These are phyloP conservation scores for Pseudocercospora fijiensis DNA, from an alignment of 2,329 filamentous ascomycete genomes.

Conservation along the genomic window DNA sequence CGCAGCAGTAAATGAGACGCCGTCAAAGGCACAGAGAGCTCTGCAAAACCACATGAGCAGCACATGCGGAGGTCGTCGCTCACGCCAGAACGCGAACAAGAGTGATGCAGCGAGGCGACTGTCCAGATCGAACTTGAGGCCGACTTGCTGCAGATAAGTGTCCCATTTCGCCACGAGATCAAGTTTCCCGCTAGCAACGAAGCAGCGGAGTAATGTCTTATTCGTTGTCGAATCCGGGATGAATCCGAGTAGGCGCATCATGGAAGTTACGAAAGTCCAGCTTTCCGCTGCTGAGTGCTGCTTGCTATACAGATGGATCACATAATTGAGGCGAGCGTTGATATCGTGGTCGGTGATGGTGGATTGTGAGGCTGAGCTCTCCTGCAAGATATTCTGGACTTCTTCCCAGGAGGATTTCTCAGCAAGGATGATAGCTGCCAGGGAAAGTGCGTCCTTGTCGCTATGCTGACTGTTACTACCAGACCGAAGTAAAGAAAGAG, in stretches of 20 bases:
- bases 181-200: conserved; percentile 25
- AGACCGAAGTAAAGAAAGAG: conserved; percentile 10
- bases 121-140: conserved; percentile 22
- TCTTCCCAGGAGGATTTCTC: conserved; percentile 14
- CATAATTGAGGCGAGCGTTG: conserved; percentile 23
- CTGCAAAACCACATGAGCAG: conserved; percentile 33
- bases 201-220: conserved; percentile 28
- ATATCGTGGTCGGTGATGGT: not conserved
- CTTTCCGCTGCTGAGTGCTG: conserved; percentile 28
- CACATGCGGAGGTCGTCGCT: conserved; percentile 31
- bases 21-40: conserved; percentile 15
- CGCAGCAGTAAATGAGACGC: conserved; percentile 23
- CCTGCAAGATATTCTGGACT: conserved; percentile 1
- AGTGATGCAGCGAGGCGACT: conserved; percentile 23
- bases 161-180: conserved; percentile 32
- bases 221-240: conserved; percentile 28
- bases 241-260: conserved; percentile 28
- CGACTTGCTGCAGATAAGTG: conserved; percentile 20
- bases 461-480: not conserved
- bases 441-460: conserved; percentile 9
- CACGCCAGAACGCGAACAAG: conserved; percentile 30
- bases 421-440: conserved; percentile 19
- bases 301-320: conserved; percentile 22
- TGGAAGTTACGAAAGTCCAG: conserved; percentile 30
- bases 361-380: not conserved